Percentiles rank a stretch among this genome's conserved stretches.
Conservation (phyloP, 352 stramenopile species). For the Phytopythium aichiense region DNA sequence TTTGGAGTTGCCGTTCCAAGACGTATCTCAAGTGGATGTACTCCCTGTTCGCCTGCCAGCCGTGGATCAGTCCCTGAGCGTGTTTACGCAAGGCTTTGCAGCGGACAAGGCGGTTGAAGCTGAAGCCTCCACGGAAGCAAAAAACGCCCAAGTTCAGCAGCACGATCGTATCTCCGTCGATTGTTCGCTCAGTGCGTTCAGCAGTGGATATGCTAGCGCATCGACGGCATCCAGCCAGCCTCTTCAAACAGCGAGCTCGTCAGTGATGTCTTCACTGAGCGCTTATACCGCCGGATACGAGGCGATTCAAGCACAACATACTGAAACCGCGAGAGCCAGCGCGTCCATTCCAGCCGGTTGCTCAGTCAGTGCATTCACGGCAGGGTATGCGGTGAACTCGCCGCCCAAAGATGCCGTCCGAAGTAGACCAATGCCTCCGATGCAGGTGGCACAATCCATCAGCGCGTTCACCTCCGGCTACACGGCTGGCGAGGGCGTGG, state of each 20-base stretch:
- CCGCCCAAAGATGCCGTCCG: not conserved
- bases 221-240: not conserved
- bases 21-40: not conserved
- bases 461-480: conserved; percentile 5
- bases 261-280: conserved; percentile 13
- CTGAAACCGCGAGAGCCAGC: not conserved
- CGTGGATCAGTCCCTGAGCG: conserved; percentile 30
- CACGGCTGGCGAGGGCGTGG: not conserved
- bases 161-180: conserved; percentile 12
- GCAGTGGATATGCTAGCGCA: conserved; percentile 13
- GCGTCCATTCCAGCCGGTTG: conserved; percentile 11
- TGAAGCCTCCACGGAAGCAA: not conserved
- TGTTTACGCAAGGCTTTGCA: conserved; percentile 38
- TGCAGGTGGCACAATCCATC: not conserved
- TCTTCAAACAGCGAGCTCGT: not conserved
- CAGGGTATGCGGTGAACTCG: conserved; percentile 16
- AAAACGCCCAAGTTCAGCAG: conserved; percentile 3
- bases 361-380: conserved; percentile 39
- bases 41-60: not conserved
- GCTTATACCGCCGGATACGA: conserved; percentile 21
- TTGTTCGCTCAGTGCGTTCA: conserved; percentile 38
- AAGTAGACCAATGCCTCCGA: not conserved
- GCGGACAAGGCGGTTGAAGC: not conserved
- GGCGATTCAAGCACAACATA: not conserved
- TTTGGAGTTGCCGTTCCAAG: conserved; percentile 1